phyloP scores from a whole-genome alignment of 2,329 filamentous ascomycete species.

The Lasiodiplodia sp. region DNA sequence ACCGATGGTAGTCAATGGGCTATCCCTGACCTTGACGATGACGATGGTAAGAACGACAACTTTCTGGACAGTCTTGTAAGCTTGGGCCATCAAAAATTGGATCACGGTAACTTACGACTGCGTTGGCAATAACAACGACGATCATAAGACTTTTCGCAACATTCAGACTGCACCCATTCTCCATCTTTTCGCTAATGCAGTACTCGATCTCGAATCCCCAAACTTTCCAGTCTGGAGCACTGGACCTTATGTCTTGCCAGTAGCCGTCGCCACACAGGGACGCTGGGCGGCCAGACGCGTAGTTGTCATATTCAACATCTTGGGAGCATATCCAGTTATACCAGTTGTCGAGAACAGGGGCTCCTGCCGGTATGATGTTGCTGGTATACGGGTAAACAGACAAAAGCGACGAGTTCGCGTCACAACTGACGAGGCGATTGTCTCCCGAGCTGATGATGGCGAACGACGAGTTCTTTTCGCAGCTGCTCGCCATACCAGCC shows the following conservation, averaged over 20 bases:
- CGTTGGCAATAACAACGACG: not conserved
- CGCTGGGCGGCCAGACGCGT: not conserved
- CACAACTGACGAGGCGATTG: not conserved
- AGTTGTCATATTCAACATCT: not conserved
- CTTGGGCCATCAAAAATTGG: not conserved
- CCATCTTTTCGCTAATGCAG: constrained; percentile 13
- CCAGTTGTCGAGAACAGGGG: constrained; percentile 1
- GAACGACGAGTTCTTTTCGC: not conserved
- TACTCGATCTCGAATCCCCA: constrained; percentile 17
- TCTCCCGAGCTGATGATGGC: not conserved
- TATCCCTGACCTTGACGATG: not conserved
- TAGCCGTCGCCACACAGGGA: constrained; percentile 28
- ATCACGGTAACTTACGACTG: not conserved
- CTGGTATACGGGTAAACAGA: not conserved
- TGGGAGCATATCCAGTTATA: constrained; percentile 31
- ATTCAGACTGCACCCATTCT: constrained; percentile 1
- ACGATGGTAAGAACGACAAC: not conserved
- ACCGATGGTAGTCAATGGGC: constrained; percentile 37
- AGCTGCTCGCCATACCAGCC: not conserved
- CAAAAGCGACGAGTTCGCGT: not conserved
- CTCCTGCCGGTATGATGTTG: constrained; percentile 13
- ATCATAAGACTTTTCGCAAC: not conserved
- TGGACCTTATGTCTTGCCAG: not conserved
- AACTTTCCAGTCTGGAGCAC: not conserved
- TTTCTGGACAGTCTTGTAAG: not conserved